Evolutionary conservation across 1,139 yeast species (phyloP), one percentile per base, ranked within the genome.

Genomic region (Taphrina communis): DNA sequence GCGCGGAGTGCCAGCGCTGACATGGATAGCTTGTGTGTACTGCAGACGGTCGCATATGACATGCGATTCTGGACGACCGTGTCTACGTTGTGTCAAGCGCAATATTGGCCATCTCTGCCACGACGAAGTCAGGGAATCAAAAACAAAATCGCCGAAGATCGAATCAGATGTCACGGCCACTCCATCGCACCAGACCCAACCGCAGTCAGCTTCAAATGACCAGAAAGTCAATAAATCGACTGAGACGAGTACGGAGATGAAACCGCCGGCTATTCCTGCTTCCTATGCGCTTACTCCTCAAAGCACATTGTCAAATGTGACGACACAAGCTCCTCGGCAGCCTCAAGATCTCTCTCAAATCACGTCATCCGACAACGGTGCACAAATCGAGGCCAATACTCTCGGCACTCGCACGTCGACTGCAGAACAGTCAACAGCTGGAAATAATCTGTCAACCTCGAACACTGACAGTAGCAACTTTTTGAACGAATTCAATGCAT

Each of bases 1-100:
- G 14, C 73, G 74, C 78, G 78, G 69, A 80, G 76, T 35, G 80
- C 77, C 72, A 79, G 76, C 62, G 17, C 31, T n/a, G n/a, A 44
- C 6, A 14, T 44, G n/a, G n/a, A 7, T 38, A 63, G 97, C 98
- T 0, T 93, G 98, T 80, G 90, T 93, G 1, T 93, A 90, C 76
- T 93, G 98, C 76, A 84, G 97, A 62, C 81, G 98, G 61, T 90
- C 97, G 0, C 98, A 93, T 77, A 91, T 93, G 95, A 90, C 92
- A 42, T 93, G 98, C 79, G 97, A 92, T 76, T 88, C 57, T 72
- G 81, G 86, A 14, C 81, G 97, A 70, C 98, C 98, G 1, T 93
- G 98, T 77, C 85, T 87, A 67, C 81, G 97, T 66, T 93, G 98
- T 78, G 83, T 92, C 25, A 90, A 90, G 77, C 81, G 98, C 72